Conservation (phyloP, 2,329 filamentous ascomycete genomes). For the Neonectria magnoliae region DNA sequence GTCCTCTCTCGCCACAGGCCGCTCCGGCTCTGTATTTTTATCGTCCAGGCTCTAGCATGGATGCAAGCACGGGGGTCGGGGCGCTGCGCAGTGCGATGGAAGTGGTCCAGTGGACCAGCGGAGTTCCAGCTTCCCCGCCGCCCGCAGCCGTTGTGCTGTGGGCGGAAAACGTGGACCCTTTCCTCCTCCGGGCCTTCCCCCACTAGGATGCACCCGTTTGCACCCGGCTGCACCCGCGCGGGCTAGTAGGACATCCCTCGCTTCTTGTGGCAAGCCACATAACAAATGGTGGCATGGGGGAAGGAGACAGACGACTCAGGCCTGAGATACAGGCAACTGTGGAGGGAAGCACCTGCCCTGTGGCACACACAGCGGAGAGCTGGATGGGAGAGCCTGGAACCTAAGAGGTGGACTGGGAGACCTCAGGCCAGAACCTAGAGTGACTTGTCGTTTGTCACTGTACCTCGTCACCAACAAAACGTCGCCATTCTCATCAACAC, state of each 20-base stretch:
- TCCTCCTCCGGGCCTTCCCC: not conserved
- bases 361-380: not conserved
- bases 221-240: slow-evolving; percentile 12
- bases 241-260: not conserved
- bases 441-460: slow-evolving; percentile 21
- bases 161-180: slow-evolving; percentile 25
- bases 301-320: not conserved
- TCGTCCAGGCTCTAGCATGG: not conserved
- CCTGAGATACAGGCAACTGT: not conserved
- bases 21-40: not conserved
- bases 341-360: not conserved
- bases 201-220: slow-evolving; percentile 1
- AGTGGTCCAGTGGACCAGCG: not conserved
- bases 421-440: not conserved
- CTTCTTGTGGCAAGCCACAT: slow-evolving; percentile 17
- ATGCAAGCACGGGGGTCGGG: not conserved
- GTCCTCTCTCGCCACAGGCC: not conserved
- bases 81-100: not conserved
- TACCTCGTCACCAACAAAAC: slow-evolving; percentile 26
- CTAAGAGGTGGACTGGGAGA: not conserved
- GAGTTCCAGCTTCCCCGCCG: slow-evolving; percentile 12
- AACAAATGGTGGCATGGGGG: not conserved
- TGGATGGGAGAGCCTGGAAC: not conserved
- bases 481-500: slow-evolving; percentile 21
- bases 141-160: slow-evolving; percentile 19